phyloP scores from a whole-genome alignment of 306 rosid species.

The Cicer chorassanicum region DNA sequence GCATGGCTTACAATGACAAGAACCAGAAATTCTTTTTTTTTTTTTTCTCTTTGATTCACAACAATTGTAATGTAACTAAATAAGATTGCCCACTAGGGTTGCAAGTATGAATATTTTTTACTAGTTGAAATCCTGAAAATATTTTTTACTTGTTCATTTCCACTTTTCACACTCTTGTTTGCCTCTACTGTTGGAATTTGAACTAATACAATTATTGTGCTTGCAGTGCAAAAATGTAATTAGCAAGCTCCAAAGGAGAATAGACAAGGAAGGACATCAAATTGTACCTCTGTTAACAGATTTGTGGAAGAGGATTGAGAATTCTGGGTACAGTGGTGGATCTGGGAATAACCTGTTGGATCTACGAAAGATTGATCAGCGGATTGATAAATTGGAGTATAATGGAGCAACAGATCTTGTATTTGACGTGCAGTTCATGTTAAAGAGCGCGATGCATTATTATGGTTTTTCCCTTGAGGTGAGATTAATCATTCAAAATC shows the following conservation, averaged over 20 bases:
- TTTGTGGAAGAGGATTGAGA: constrained; percentile 92
- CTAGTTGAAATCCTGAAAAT: constrained; percentile 23
- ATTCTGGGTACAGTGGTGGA: constrained; percentile 66
- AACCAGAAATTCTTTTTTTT: constrained; percentile 22
- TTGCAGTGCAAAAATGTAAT: constrained; percentile 96
- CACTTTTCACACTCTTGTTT: constrained; percentile 11
- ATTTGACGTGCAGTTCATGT: constrained; percentile 85
- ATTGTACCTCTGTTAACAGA: constrained; percentile 94
- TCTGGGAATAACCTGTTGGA: constrained; percentile 74
- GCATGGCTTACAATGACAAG: constrained; percentile 17
- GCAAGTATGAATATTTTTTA: neutral
- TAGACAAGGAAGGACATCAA: constrained; percentile 92
- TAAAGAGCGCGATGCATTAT: constrained; percentile 86
- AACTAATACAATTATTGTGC: constrained; percentile 41
- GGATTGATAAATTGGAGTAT: constrained; percentile 87
- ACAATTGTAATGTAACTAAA: neutral
- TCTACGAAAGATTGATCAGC: constrained; percentile 81
- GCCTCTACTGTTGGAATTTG: constrained; percentile 20
- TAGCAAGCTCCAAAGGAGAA: constrained; percentile 89
- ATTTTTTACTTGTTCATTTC: constrained; percentile 26
- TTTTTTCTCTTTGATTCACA: constrained; percentile 27
- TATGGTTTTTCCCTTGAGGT: constrained; percentile 91
- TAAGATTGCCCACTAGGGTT: constrained; percentile 1
- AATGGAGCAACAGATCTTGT: constrained; percentile 85
- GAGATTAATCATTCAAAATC: constrained; percentile 35